phyloP scores from a whole-genome alignment of 257 asterid genomes.

The Solanum medicagineum region DNA sequence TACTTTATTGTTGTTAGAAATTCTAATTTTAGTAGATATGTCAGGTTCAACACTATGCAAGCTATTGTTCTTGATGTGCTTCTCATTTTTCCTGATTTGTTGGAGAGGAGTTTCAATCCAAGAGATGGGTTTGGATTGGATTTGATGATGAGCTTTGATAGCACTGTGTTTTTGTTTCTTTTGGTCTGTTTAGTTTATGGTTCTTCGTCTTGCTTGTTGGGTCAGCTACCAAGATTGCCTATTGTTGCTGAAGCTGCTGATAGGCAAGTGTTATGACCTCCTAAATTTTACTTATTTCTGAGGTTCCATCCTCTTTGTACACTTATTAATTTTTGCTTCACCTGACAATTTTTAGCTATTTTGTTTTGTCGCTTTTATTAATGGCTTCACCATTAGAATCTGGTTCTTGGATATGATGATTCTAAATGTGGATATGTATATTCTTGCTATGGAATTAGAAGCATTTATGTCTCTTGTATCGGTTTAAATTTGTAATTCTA shows the following conservation, averaged over 20 bases:
- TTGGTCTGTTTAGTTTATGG: slow-evolving; percentile 72
- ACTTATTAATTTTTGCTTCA: neutral
- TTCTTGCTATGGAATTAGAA: neutral
- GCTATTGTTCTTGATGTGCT: slow-evolving; percentile 95
- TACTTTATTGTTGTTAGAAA: slow-evolving; percentile 88
- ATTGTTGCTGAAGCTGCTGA: slow-evolving; percentile 99
- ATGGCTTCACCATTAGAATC: neutral
- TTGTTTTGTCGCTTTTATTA: neutral
- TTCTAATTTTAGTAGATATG: slow-evolving; percentile 79
- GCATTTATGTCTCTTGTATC: neutral
- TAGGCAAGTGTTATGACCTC: slow-evolving; percentile 60
- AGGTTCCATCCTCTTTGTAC: neutral
- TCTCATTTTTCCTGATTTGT: slow-evolving; percentile 78
- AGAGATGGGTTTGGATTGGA: slow-evolving; percentile 83
- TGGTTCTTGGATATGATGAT: neutral
- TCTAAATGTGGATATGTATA: neutral
- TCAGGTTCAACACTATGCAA: slow-evolving; percentile 95
- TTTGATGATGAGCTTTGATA: slow-evolving; percentile 82
- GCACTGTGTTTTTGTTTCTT: slow-evolving; percentile 86
- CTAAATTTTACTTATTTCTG: neutral
- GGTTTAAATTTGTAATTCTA: neutral
- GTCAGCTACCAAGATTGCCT: slow-evolving; percentile 84
- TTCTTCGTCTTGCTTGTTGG: slow-evolving; percentile 64
- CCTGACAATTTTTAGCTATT: neutral
- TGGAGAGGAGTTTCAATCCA: slow-evolving; percentile 81